phyloP scores from a whole-genome alignment of 768 basidiomycete genomes.

The Russula abietina region DNA sequence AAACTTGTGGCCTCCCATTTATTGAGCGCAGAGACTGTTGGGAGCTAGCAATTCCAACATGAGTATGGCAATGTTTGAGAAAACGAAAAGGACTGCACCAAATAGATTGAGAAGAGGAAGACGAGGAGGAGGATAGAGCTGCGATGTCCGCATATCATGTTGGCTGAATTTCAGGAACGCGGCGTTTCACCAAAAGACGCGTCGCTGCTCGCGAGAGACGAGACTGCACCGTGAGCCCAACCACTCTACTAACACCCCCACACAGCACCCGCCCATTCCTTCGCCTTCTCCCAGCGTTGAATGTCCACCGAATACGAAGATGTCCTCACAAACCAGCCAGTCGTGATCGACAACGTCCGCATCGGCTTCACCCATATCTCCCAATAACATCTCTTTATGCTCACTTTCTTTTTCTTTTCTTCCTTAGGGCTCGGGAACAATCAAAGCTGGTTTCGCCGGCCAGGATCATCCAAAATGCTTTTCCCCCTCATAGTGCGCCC shows the following conservation, averaged over 20 bases:
- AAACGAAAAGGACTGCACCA: conserved; percentile 22
- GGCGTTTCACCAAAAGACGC: not conserved
- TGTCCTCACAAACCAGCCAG: conserved; percentile 95
- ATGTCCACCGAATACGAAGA: conserved; percentile 90
- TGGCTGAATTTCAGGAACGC: not conserved
- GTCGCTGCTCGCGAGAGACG: not conserved
- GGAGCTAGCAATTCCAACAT: conserved; percentile 30
- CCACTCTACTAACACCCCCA: not conserved
- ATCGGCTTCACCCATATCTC: conserved; percentile 5
- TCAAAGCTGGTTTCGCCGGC: conserved; percentile 98
- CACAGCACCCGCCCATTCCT: not conserved
- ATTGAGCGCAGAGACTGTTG: conserved; percentile 42
- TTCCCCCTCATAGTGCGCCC: conserved; percentile 94
- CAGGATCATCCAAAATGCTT: conserved; percentile 99
- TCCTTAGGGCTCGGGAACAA: conserved; percentile 90
- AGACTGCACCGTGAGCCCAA: not conserved
- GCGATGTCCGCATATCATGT: not conserved
- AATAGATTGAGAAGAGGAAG: conserved; percentile 2
- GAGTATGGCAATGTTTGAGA: not conserved
- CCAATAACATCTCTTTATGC: conserved; percentile 19
- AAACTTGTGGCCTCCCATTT: conserved; percentile 91
- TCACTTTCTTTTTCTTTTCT: conserved; percentile 22
- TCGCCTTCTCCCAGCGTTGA: conserved; percentile 5
- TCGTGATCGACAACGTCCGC: conserved; percentile 96
- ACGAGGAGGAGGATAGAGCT: not conserved